Base-by-base conservation (phyloP, 2,329 filamentous ascomycete genomes). In the Aspergillus neoniger region DNA sequence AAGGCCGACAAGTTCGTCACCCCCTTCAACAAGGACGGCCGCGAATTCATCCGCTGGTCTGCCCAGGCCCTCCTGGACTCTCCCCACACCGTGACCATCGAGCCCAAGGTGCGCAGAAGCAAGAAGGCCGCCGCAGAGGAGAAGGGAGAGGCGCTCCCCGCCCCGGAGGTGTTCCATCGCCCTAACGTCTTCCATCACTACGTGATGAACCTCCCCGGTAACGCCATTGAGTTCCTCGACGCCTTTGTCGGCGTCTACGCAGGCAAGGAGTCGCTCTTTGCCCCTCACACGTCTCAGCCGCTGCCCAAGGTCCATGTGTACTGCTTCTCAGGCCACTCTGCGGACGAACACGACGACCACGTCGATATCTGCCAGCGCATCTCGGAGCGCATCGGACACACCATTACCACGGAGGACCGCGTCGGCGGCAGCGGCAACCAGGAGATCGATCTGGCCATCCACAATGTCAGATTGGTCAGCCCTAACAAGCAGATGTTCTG, bases 401-500 rank as follows among this genome's bases (percentile, higher is more conserved):
- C 80, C 3, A 83, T 92, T 69, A 83, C 79, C 39, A 82, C 79
- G 4, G 78, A 82, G 38, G 83, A 85, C 62, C 78, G 77, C 65
- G 68, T 82, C 10, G 71, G 71, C n/a, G 76, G 75, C 1, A 70
- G 86, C 39, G 79, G 79, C 0, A 85, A 92, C 64, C 79, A 86
- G 61, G 86, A 90, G 61, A 74, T 81, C 5, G 84, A 85, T 41
- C 76, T 87, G 15, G 75, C 80, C 30, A 81, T 89, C 5, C 79
- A 79, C 59, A 85, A 87, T 74, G 92, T 98, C 36, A 85, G 95
- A 65, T 88, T 96, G 67, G 95, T 99, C 58, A 91, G 92, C 60
- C 95, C 95, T 5, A 89, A 91, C 71, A 99, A 99, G 83, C 86
- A 90, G 72, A 97, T 97, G 93, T 98, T 94, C 76, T 98, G 95